Evolutionary conservation across 1,284 basidiomycete species (phyloP).

Genomic region (Cystobasidium slooffiae): DNA sequence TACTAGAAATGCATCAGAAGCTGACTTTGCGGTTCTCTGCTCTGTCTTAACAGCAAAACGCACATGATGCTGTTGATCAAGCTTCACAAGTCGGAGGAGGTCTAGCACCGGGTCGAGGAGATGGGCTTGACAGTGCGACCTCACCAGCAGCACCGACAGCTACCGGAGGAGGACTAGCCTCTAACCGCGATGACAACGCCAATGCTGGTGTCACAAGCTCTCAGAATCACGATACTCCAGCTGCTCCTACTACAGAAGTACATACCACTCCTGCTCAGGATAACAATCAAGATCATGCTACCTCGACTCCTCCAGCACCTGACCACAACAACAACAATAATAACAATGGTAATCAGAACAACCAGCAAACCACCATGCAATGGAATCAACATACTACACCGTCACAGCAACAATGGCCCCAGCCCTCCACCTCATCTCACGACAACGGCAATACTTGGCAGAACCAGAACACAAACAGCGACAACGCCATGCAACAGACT

Average conservation of each 20-base stretch:
- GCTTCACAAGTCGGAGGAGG: conserved; percentile 11
- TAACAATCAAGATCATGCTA: neutral
- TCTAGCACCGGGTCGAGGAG: conserved; percentile 5
- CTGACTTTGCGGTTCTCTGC: neutral
- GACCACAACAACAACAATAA: conserved; percentile 18
- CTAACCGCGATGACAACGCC: neutral
- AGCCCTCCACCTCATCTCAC: conserved; percentile 11
- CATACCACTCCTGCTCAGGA: conserved; percentile 2
- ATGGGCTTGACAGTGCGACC: neutral
- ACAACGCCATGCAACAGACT: neutral
- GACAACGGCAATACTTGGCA: conserved; percentile 26
- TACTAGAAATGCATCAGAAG: too few relatives aligned
- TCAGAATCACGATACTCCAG: neutral
- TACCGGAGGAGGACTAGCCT: neutral
- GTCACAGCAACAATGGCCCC: conserved; percentile 10
- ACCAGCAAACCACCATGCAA: neutral
- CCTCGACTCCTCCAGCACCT: neutral
- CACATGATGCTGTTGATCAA: conserved; percentile 8
- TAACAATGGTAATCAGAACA: conserved; percentile 8
- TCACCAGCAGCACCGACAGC: neutral
- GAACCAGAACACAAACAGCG: neutral
- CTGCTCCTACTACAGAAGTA: neutral
- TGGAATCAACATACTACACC: conserved; percentile 15
- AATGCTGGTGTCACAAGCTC: neutral
- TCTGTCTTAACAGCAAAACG: neutral